Evolutionary conservation across 345 rosid species (phyloP).

Genomic region (Psidium friedrichsthalianum): DNA sequence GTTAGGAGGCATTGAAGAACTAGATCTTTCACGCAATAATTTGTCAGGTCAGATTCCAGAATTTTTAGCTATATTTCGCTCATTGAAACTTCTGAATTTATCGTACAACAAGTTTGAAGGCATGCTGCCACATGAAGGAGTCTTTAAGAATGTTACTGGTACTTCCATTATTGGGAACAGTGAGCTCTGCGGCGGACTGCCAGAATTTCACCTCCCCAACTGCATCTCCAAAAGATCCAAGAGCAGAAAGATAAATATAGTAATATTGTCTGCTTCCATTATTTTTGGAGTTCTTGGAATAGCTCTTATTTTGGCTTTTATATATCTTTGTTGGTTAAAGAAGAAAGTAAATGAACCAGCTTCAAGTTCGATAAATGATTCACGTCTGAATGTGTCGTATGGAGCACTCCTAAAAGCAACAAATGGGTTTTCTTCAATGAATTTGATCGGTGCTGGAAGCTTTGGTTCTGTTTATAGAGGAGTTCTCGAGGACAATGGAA

Average conservation of each 20-base stretch:
- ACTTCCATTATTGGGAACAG: not conserved
- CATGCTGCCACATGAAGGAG: not conserved
- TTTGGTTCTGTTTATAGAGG: not conserved
- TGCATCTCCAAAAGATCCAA: not conserved
- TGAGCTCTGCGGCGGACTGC: rapidly evolving
- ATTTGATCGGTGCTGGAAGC: not conserved
- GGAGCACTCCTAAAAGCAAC: not conserved
- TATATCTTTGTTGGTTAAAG: not conserved
- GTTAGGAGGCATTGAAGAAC: not conserved
- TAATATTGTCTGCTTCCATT: not conserved
- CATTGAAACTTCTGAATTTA: not conserved
- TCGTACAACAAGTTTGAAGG: not conserved
- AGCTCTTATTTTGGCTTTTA: rapidly evolving
- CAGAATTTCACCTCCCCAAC: not conserved
- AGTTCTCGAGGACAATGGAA: not conserved
- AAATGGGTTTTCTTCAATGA: not conserved
- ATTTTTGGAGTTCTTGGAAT: not conserved
- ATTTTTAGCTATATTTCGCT: too few species aligned
- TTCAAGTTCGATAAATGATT: not conserved
- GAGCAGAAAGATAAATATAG: rapidly evolving
- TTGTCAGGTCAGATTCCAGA: not conserved
- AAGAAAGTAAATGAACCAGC: not conserved
- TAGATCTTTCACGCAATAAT: not conserved
- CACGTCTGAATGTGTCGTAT: rapidly evolving
- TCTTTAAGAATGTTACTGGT: not conserved